Evolutionary conservation across 2,329 filamentous ascomycete species (phyloP).

Genomic region (Cercospora citrullina): DNA sequence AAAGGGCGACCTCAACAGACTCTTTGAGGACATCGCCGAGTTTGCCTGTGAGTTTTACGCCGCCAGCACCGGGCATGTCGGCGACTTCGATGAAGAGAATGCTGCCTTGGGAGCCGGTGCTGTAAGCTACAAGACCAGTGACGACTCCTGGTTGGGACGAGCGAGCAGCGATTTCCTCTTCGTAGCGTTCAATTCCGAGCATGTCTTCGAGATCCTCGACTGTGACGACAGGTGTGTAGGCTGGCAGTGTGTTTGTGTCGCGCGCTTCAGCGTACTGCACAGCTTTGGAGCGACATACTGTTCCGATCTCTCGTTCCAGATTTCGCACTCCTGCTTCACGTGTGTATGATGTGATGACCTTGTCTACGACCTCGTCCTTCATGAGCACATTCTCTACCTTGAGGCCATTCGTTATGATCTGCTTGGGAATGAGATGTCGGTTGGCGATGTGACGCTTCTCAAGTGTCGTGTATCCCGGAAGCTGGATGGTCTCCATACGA

Average conservation of each 20-base stretch:
- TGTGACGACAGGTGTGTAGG: slow-evolving; percentile 72
- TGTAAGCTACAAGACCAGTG: slow-evolving; percentile 93
- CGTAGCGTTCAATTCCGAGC: slow-evolving; percentile 87
- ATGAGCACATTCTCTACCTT: slow-evolving; percentile 72
- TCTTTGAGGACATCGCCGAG: slow-evolving; percentile 96
- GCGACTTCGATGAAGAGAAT: slow-evolving; percentile 98
- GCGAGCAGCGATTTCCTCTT: slow-evolving; percentile 92
- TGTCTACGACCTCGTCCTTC: slow-evolving; percentile 81
- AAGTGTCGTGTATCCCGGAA: slow-evolving; percentile 93
- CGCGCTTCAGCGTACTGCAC: slow-evolving; percentile 91
- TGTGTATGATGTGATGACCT: slow-evolving; percentile 94
- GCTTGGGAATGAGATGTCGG: slow-evolving; percentile 93
- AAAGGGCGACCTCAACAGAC: slow-evolving; percentile 90
- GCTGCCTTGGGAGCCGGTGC: slow-evolving; percentile 85
- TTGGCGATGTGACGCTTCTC: slow-evolving; percentile 95
- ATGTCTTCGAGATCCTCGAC: slow-evolving; percentile 84
- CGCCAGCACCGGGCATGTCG: slow-evolving; percentile 90
- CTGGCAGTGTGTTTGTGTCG: slow-evolving; percentile 64
- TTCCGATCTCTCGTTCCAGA: slow-evolving; percentile 90
- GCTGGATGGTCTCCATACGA: slow-evolving; percentile 92
- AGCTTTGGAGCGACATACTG: slow-evolving; percentile 90
- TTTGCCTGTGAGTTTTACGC: slow-evolving; percentile 93
- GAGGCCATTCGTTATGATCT: slow-evolving; percentile 87
- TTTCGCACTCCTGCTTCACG: slow-evolving; percentile 95
- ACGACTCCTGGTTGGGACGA: slow-evolving; percentile 82